Evolutionary conservation across 1,284 basidiomycete genomes (phyloP), one percentile per base, ranked within the genome.

Genomic region (Cutaneotrichosporon curvatum): DNA sequence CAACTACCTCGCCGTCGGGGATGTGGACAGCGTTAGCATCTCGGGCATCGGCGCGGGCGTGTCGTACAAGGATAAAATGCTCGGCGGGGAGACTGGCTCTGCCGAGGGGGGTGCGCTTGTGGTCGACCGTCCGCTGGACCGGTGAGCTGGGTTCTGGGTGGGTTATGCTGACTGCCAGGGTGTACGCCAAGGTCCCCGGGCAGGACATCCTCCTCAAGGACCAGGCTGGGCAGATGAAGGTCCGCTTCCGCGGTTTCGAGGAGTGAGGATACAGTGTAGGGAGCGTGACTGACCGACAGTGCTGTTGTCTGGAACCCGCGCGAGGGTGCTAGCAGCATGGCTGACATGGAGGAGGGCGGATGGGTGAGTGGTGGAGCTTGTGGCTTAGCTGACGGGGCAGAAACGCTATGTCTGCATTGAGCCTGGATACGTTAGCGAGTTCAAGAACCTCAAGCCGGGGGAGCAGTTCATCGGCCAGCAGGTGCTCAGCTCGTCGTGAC

Each of bases 281-380:
- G 35, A 31, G 2, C 14, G 32, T 46, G 11, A 40, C 40, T 31
- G 4, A n/a, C 41, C 25, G 2, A 10, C 43, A 64, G 62, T 54
- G 50, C 44, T 21, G 60, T 60, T 10, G 73, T 90, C 35, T 92
- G 89, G 89, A 92, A 94, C 72, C 88, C 89, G 7, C 80, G 80
- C 56, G 79, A 77, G 48, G 74, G 73, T 5, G 87, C 87, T 0
- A 73, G 75, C 38, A 83, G 81, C 61, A 84, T 92, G 8, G 79
- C 68, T 10, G 89, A 94, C 61, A 87, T 94, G 85, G 86, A 91
- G 62, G 76, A 79, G 2, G 78, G 79, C 0, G 89, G 87, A 65
- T 94, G 88, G 88, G 88, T 71, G 53, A 79, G 72, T 53, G 11
- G n/a, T n/a, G n/a, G n/a, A n/a, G n/a, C 16, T 31, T 20, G 20